Base-by-base conservation (phyloP, 2,329 filamentous ascomycete species). In the Nannizziopsis barbatae region DNA sequence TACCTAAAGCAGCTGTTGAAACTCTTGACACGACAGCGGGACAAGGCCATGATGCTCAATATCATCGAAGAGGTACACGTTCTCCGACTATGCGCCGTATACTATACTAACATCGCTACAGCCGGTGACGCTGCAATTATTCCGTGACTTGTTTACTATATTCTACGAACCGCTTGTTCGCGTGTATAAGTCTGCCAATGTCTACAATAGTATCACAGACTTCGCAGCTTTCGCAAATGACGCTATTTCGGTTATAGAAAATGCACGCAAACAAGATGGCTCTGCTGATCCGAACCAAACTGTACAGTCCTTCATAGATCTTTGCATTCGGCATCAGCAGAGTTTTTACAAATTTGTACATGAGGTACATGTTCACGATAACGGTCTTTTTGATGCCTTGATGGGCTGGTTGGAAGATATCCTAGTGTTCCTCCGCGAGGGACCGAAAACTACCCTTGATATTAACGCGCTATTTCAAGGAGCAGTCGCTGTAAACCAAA, bases 291-390 rank as follows among this genome's bases (percentile, higher is more conserved):
- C 92, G 3, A 98, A 98, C 64, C 89, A 95, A 71, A 98, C 92
- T 0, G 92, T 98, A 1, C 92, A 98, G 64, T 84, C 88, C 12
- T 98, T 98, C 62, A 98, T 98, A 60, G 92, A 98, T 62, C 76
- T 98, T 17, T 98, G 92, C 65, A 84, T 86, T 56, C 80, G 92
- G 38, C 92, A 98, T 64, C 87, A 98, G 67, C 81, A 93, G 63
- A 94, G 94, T 68, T 90, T 98, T 63, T 98, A 96, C 76, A 96
- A 95, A 65, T 98, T 98, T 64, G 84, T 98, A 2, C 92, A 98
- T 65, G 92, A 98, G 68, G 90, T 98, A 0, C 92, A 98, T 62
- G 81, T 86, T 5, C 90, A 98, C 60, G 92, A 98, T 64, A 94
- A 98, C 54, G 92, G 92, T 0, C 77, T 98, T 1, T 98, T 98